A percentile compares a stretch with the other conserved stretches of the same genome.
Evolutionary conservation across 169 alveolate species (phyloP).

Genomic region (Eimeria brunetti): DNA sequence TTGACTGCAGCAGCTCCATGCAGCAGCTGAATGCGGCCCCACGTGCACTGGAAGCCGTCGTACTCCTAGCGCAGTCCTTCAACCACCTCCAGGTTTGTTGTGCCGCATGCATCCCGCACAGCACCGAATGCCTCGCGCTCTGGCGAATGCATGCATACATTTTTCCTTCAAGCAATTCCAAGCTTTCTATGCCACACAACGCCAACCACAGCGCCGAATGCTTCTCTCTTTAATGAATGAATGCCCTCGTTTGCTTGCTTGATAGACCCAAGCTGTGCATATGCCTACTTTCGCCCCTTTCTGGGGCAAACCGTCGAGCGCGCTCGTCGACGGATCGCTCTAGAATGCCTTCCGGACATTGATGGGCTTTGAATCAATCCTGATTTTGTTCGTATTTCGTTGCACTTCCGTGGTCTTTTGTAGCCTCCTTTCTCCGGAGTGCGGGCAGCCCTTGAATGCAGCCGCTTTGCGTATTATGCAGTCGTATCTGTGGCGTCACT

Average conservation of each 20-base stretch:
- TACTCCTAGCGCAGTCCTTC: constrained; percentile 89
- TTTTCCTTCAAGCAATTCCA: constrained; percentile 86
- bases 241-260: not conserved
- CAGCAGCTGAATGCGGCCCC: constrained; percentile 92
- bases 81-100: constrained; percentile 81
- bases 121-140: not conserved
- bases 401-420: not conserved
- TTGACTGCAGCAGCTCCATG: constrained; percentile 97
- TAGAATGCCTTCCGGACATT: not conserved
- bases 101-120: not conserved
- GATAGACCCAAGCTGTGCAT: not conserved
- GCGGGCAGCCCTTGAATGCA: not conserved
- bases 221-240: not conserved
- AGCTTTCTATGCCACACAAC: not conserved
- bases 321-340: not conserved
- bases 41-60: constrained; percentile 91
- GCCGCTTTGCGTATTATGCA: not conserved
- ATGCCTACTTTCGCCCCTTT: not conserved
- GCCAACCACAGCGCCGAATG: not conserved
- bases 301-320: not conserved
- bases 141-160: not conserved
- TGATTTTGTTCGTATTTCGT: not conserved
- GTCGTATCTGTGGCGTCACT: not conserved
- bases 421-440: not conserved
- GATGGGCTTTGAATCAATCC: not conserved